Evolutionary conservation across 805 yeast species (phyloP).

Genomic region (Metschnikowia hibisci): DNA sequence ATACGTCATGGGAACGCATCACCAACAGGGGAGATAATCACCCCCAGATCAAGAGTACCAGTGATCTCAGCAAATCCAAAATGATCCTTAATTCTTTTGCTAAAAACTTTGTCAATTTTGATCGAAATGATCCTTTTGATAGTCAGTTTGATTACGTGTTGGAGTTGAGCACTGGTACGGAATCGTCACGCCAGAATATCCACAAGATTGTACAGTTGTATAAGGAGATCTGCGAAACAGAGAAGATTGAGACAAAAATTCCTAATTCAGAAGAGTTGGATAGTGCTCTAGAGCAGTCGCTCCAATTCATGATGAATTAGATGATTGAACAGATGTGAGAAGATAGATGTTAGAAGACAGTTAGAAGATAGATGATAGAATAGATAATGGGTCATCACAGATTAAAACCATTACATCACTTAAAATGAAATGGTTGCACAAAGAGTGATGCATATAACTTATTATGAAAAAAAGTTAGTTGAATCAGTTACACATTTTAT

Average conservation of each 20-base stretch:
- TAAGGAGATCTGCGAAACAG: neutral
- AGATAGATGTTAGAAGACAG: neutral
- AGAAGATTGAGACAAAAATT: neutral
- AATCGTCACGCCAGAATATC: slow-evolving; percentile 14
- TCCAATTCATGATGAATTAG: neutral
- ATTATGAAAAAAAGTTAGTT: no score
- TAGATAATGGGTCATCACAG: no score
- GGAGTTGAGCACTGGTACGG: slow-evolving; percentile 42
- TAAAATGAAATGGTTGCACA: no score
- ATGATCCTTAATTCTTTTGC: slow-evolving; percentile 74
- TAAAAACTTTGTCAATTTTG: slow-evolving; percentile 60
- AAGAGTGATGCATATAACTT: no score
- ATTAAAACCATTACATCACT: no score
- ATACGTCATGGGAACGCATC: slow-evolving; percentile 58
- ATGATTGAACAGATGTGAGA: neutral
- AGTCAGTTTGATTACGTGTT: slow-evolving; percentile 61
- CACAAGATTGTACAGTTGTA: slow-evolving; percentile 6
- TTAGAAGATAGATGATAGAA: no score
- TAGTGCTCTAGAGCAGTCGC: neutral
- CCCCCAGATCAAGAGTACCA: slow-evolving; percentile 63
- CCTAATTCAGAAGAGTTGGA: neutral
- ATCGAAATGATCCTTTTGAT: slow-evolving; percentile 52
- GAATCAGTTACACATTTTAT: no score
- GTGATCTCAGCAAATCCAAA: slow-evolving; percentile 47
- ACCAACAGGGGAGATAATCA: slow-evolving; percentile 78